Percentiles rank a stretch among this genome's conserved stretches.
Conservation (phyloP, 495 filamentous ascomycete genomes). For the Wilcoxina mikolae region DNA sequence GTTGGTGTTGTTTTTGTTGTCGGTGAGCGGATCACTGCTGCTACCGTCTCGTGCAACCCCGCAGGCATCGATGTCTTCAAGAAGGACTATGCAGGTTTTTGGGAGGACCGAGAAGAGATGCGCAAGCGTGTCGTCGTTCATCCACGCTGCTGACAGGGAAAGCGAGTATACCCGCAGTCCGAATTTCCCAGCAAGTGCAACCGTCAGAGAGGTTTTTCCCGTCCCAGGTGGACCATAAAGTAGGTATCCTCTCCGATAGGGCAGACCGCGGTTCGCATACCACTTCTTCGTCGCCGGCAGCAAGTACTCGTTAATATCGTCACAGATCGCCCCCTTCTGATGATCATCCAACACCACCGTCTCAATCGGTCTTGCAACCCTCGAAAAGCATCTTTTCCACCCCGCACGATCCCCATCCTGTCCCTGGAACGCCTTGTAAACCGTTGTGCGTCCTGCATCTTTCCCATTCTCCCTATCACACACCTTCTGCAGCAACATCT, state of each 20-base stretch:
- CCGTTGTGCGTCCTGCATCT: conserved; percentile 16
- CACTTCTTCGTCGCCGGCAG: conserved; percentile 55
- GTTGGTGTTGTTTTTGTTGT: neutral
- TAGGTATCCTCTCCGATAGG: conserved; percentile 84
- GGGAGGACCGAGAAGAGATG: conserved; percentile 55
- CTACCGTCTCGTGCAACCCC: neutral
- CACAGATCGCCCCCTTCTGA: conserved; percentile 56
- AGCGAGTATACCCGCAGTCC: conserved; percentile 58
- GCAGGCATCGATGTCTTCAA: conserved; percentile 56
- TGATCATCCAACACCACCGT: conserved; percentile 68
- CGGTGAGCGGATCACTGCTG: neutral
- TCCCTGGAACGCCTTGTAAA: conserved; percentile 11
- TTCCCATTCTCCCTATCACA: conserved; percentile 5
- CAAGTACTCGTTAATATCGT: conserved; percentile 80
- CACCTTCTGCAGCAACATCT: conserved; percentile 14
- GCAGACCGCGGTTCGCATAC: conserved; percentile 75
- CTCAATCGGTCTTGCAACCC: conserved; percentile 61
- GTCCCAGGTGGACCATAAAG: conserved; percentile 48
- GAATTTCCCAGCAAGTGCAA: conserved; percentile 57
- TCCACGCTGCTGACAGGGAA: conserved; percentile 43
- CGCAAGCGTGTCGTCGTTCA: conserved; percentile 58
- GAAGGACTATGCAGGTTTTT: conserved; percentile 51
- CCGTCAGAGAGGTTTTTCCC: conserved; percentile 45
- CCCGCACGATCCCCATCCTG: neutral
- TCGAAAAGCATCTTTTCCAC: conserved; percentile 22